A percentile compares a stretch with the other conserved stretches of the same genome.
These are phyloP conservation scores for Earliella scabrosa DNA, from an alignment of 1,284 basidiomycete species.

Conservation along the genomic window DNA sequence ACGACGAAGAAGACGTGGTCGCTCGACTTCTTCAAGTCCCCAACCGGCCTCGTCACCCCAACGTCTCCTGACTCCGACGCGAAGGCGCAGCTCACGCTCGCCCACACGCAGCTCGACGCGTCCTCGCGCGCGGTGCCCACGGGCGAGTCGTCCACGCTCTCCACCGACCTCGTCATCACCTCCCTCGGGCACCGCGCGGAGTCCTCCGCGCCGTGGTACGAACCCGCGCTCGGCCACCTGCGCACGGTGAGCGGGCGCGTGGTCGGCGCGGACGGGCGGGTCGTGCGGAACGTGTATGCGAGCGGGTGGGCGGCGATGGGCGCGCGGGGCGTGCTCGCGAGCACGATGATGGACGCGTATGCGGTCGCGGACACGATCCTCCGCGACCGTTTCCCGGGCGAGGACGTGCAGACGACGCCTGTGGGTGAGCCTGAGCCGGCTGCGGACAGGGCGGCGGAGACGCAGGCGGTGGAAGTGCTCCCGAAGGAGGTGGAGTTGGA, in stretches of 20 bases:
- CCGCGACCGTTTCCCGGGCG: slow-evolving; percentile 48
- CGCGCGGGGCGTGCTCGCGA: slow-evolving; percentile 90
- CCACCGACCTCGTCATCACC: slow-evolving; percentile 84
- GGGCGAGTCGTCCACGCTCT: slow-evolving; percentile 52
- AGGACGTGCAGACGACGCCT: slow-evolving; percentile 18
- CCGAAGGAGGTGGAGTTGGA: slow-evolving; percentile 53
- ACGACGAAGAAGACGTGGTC: slow-evolving; percentile 72
- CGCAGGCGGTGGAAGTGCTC: slow-evolving; percentile 39
- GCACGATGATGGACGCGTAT: slow-evolving; percentile 95
- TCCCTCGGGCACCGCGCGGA: slow-evolving; percentile 89
- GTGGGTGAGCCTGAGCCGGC: slow-evolving; percentile 16
- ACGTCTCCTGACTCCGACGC: slow-evolving; percentile 9
- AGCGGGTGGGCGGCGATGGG: slow-evolving; percentile 95
- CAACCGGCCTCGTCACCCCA: slow-evolving; percentile 51
- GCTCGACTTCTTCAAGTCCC: slow-evolving; percentile 81
- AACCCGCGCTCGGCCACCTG: slow-evolving; percentile 56
- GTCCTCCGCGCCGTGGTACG: slow-evolving; percentile 56
- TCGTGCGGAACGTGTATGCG: slow-evolving; percentile 77
- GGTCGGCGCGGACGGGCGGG: slow-evolving; percentile 45
- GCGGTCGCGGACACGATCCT: slow-evolving; percentile 75
- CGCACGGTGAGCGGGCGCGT: slow-evolving; percentile 58
- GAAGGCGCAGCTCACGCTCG: slow-evolving; percentile 52
- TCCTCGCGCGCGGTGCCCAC: slow-evolving; percentile 62
- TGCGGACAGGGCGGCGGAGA: slow-evolving; percentile 15
- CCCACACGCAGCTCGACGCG: slow-evolving; percentile 64